Evolutionary conservation across 1,284 basidiomycete species (phyloP), one percentile per base, ranked within the genome.

Genomic region (Athelia sp.): DNA sequence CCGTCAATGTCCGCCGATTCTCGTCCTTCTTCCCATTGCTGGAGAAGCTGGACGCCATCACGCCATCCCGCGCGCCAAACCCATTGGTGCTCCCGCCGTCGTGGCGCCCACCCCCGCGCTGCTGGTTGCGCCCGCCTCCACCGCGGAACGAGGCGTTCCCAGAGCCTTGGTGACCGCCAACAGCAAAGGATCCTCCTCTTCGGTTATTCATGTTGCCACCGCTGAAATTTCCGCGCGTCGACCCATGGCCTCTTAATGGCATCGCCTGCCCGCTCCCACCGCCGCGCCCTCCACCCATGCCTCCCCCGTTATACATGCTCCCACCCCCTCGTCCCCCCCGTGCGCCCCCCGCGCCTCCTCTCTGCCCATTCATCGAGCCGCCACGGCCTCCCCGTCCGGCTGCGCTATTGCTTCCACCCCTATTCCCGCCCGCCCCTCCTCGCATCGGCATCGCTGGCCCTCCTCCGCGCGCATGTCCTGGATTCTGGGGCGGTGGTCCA

Each of bases 1-100:
- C 94, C 43, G 93, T 96, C 62, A 97, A 81, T 31, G 93, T 95
- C 52, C 90, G 82, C 59, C 84, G 72, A 67, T 88, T 80, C 71
- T 89, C 80, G 67, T 92, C 83, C 66, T 84, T 85, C 78, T 87
- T 88, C 75, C 82, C 78, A 64, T 59, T 63, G 56, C 65, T 68
- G 52, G 70, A 66, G 59, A 69, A 67, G 57, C 66, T 75, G 45
- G 72, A 69, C 51, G 70, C 66, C 54, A 69, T 60, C 21, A 69
- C 54, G 24, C 72, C 69, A 58, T 83, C 80, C 57, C 76, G 72
- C 35, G 69, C 60, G 47, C 64, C 66, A 60, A 72, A 71, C 4
- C 49, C 44, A 47, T 56, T 58, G 50, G 62, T 51, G 50, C 56
- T 62, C 52, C 64, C 61, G 32, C 70, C 68, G 40, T 71, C 71